Conservation (phyloP, 768 basidiomycete species). For the Pleurotus giganteus region DNA sequence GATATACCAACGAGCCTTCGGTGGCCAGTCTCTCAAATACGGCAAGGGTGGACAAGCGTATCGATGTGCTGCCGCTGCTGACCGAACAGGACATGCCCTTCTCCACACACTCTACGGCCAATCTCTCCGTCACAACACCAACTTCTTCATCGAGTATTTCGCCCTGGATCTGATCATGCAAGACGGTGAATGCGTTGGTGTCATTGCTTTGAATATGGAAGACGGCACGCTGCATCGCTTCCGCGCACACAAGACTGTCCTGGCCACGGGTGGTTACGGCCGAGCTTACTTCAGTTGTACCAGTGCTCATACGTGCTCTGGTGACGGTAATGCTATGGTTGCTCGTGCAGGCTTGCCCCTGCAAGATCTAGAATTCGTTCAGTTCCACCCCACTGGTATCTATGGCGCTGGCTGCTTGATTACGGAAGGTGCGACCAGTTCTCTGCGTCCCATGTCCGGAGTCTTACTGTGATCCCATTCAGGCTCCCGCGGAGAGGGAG, state of each 20-base stretch:
- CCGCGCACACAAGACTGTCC: constrained; percentile 96
- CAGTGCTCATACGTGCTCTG: constrained; percentile 97
- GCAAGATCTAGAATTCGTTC: constrained; percentile 98
- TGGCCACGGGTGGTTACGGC: constrained; percentile 98
- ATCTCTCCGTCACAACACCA: constrained; percentile 97
- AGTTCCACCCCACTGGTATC: constrained; percentile 99
- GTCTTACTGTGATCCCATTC: constrained; percentile 1
- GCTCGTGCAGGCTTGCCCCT: constrained; percentile 93
- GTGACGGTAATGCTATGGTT: constrained; percentile 99
- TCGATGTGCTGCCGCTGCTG: constrained; percentile 97
- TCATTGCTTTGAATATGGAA: constrained; percentile 99
- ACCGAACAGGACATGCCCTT: constrained; percentile 97
- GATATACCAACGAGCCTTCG: constrained; percentile 99
- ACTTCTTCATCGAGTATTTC: constrained; percentile 99
- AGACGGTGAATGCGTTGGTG: constrained; percentile 98
- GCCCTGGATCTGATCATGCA: constrained; percentile 99
- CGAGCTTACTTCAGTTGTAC: constrained; percentile 99
- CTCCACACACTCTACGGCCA: constrained; percentile 99
- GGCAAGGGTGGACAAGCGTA: constrained; percentile 99
- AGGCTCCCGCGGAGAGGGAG: constrained; percentile 99
- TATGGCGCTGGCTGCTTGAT: constrained; percentile 99
- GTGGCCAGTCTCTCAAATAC: constrained; percentile 94
- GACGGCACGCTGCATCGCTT: constrained; percentile 99
- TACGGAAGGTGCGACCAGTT: constrained; percentile 71
- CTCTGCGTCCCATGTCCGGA: too few species aligned